phyloP scores from a whole-genome alignment of 352 stramenopile species.

The Hyaloperonospora arabidopsidis region DNA sequence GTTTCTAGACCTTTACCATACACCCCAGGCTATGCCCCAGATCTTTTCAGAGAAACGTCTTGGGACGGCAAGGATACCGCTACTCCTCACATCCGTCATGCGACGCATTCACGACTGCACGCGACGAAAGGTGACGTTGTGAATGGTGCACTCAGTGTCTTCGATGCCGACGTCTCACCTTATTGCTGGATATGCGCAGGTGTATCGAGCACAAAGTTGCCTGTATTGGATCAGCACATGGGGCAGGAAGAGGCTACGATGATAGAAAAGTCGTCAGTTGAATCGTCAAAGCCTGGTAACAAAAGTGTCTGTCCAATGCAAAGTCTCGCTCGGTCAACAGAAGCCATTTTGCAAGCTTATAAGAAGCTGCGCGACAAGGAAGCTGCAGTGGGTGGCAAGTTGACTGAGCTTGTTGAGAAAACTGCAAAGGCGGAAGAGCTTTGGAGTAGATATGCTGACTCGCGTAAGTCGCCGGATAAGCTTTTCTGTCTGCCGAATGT shows the following conservation, averaged over 20 bases:
- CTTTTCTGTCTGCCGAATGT: no score
- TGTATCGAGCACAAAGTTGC: constrained; percentile 3
- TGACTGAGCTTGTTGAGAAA: constrained; percentile 21
- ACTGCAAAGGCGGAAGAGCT: constrained; percentile 14
- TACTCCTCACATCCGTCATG: no score
- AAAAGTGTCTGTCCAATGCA: constrained; percentile 7
- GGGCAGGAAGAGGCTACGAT: not conserved
- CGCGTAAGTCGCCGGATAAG: constrained; percentile 7
- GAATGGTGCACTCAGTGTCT: not conserved
- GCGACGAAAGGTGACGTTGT: constrained; percentile 4
- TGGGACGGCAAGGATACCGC: constrained; percentile 1
- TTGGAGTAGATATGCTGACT: constrained; percentile 11
- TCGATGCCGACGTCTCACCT: not conserved
- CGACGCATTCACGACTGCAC: not conserved
- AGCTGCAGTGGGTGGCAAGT: constrained; percentile 11
- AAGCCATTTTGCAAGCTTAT: constrained; percentile 13
- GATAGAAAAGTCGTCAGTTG: not conserved
- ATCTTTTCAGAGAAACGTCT: constrained; percentile 3
- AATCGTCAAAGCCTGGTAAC: constrained; percentile 5
- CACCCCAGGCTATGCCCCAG: constrained; percentile 5
- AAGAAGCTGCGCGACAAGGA: constrained; percentile 14
- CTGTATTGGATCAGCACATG: not conserved
- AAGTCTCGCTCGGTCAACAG: constrained; percentile 14
- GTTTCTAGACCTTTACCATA: constrained; percentile 8
- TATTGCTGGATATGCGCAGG: not conserved